Percentiles rank a stretch among this genome's conserved stretches.
Evolutionary conservation across 331 rosid genomes (phyloP).

Genomic region (Saraca asoca): DNA sequence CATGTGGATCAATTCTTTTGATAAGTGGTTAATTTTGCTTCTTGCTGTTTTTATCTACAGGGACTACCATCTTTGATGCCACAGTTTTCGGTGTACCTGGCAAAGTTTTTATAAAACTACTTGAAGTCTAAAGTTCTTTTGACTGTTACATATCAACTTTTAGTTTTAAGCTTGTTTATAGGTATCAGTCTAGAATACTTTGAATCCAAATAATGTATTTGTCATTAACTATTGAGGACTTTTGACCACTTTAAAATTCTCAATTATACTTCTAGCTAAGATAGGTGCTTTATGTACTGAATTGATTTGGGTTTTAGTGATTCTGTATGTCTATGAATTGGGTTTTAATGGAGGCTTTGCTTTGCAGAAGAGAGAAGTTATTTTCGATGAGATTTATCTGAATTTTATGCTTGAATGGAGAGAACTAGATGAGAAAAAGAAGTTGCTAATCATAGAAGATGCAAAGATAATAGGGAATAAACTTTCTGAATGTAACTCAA

Average conservation of each 20-base stretch:
- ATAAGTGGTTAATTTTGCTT: slow-evolving; percentile 10
- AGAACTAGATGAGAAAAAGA: background rate
- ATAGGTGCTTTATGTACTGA: background rate
- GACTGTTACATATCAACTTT: slow-evolving; percentile 44
- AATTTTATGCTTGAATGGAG: slow-evolving; percentile 7
- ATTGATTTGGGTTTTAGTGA: background rate
- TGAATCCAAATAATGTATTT: slow-evolving; percentile 6
- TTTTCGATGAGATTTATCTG: slow-evolving; percentile 61
- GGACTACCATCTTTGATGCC: slow-evolving; percentile 44
- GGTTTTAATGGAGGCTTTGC: slow-evolving; percentile 92
- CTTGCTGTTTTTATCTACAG: slow-evolving; percentile 6
- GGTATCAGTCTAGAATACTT: slow-evolving; percentile 53
- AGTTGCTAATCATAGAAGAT: background rate
- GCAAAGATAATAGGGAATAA: background rate
- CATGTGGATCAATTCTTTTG: slow-evolving; percentile 1
- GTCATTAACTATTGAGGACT: background rate
- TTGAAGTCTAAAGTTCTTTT: slow-evolving; percentile 44
- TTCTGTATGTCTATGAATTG: background rate
- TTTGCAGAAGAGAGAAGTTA: slow-evolving; percentile 76
- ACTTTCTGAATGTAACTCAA: background rate
- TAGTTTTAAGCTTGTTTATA: slow-evolving; percentile 51
- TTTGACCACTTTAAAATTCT: background rate
- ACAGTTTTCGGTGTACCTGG: slow-evolving; percentile 2
- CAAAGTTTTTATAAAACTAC: slow-evolving; percentile 42
- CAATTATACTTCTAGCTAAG: slow-evolving; percentile 11